These are phyloP conservation scores for Cladorrhinum samala DNA, from an alignment of 495 filamentous ascomycete genomes.

Conservation along the genomic window DNA sequence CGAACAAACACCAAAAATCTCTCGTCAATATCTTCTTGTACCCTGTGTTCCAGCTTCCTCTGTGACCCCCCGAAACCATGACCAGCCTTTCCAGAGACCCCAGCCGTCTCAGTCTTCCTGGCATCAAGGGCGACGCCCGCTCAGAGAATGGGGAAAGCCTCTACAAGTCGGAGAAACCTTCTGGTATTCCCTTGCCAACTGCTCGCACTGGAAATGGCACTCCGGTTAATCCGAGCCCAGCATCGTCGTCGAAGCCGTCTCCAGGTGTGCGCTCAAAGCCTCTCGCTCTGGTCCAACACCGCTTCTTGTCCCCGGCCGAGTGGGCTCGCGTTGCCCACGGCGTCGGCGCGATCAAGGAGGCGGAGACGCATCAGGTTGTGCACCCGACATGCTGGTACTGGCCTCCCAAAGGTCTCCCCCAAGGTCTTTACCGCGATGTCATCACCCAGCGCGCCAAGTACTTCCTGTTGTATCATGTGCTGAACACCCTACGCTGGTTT, in stretches of 20 bases:
- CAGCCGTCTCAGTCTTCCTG: constrained; percentile 12
- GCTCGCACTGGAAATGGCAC: constrained; percentile 4
- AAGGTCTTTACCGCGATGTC: constrained; percentile 40
- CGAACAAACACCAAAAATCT: not conserved
- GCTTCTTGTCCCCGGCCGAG: constrained; percentile 35
- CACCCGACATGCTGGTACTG: constrained; percentile 38
- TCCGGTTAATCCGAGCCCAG: not conserved
- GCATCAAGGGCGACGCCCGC: constrained; percentile 5
- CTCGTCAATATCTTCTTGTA: not conserved
- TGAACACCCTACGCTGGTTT: too few species aligned
- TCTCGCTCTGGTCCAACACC: constrained; percentile 15
- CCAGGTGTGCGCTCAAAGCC: constrained; percentile 3
- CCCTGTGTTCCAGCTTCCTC: not conserved
- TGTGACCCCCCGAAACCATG: constrained; percentile 5
- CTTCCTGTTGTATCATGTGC: constrained; percentile 27
- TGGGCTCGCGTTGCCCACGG: constrained; percentile 43
- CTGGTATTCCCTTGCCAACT: constrained; percentile 20
- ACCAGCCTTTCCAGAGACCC: constrained; percentile 8
- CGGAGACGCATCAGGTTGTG: constrained; percentile 35
- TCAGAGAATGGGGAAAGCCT: constrained; percentile 17
- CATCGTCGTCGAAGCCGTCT: constrained; percentile 1
- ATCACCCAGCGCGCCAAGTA: constrained; percentile 37
- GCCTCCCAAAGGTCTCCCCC: constrained; percentile 39
- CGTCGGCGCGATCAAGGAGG: constrained; percentile 38
- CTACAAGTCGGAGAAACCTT: constrained; percentile 20